Conservation (phyloP, 2,329 filamentous ascomycete species). For the Microdochium nivale region DNA sequence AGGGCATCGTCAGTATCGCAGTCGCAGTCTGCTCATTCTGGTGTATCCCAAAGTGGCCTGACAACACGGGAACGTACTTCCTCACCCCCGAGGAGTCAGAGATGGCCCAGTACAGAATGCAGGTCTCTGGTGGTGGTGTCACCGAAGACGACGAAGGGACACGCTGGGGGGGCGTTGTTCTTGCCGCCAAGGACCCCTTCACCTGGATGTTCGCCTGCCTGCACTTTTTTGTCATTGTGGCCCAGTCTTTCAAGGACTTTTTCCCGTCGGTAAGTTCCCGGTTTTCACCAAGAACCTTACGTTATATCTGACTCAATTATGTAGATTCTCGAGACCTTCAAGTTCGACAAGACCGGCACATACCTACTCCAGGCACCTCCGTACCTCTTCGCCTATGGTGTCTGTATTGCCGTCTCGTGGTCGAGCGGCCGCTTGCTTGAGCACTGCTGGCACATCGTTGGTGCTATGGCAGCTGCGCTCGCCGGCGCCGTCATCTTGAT, state of each 20-base stretch:
- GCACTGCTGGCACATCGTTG: slow-evolving; percentile 30
- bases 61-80: slow-evolving; percentile 21
- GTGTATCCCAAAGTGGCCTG: slow-evolving; percentile 26
- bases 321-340: slow-evolving; percentile 19
- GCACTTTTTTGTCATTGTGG: slow-evolving; percentile 34
- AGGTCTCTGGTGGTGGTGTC: slow-evolving; percentile 24
- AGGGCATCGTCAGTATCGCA: slow-evolving; percentile 22
- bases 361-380: slow-evolving; percentile 32
- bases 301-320: neutral
- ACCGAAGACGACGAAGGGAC: slow-evolving; percentile 27
- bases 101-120: slow-evolving; percentile 26
- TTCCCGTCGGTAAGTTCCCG: slow-evolving; percentile 25
- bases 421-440: slow-evolving; percentile 27
- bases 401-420: slow-evolving; percentile 27
- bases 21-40: slow-evolving; percentile 22
- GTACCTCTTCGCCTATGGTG: slow-evolving; percentile 30
- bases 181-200: slow-evolving; percentile 24
- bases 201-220: slow-evolving; percentile 27
- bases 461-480: slow-evolving; percentile 25
- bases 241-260: slow-evolving; percentile 31
- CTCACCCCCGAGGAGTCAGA: slow-evolving; percentile 27
- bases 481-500: slow-evolving; percentile 32
- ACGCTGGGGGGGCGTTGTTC: slow-evolving; percentile 26
- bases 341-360: slow-evolving; percentile 18
- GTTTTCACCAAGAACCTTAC: neutral